phyloP scores from a whole-genome alignment of 345 rosid genomes.

The Syzygium grande region DNA sequence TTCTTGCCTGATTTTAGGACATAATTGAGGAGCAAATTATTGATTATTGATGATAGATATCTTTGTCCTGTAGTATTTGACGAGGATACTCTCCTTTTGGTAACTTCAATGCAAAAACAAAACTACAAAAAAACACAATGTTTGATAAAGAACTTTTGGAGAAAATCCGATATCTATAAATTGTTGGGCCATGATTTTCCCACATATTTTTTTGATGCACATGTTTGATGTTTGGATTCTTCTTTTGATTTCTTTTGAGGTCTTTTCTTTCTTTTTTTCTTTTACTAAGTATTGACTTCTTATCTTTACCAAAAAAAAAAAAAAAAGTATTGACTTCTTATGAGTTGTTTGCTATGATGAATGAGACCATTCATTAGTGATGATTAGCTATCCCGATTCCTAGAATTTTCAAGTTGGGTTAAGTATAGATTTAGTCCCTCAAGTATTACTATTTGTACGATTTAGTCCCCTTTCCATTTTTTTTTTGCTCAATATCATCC shows the following conservation, averaged over 20 bases:
- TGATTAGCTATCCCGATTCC: background rate
- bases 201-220: background rate
- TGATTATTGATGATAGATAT: no score
- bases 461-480: background rate
- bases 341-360: background rate
- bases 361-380: background rate
- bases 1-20: fast-evolving
- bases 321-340: background rate
- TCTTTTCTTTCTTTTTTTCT: background rate
- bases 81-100: background rate
- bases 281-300: background rate
- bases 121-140: background rate
- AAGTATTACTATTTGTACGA: background rate
- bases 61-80: background rate
- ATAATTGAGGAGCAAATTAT: fast-evolving
- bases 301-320: no score
- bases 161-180: background rate
- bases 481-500: background rate
- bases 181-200: background rate
- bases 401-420: background rate
- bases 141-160: background rate
- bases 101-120: background rate
- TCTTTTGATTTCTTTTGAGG: background rate
- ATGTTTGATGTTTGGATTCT: fast-evolving
- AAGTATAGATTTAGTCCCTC: background rate